Percentiles rank a stretch among this genome's conserved stretches.
Evolutionary conservation across 768 basidiomycete genomes (phyloP).

Genomic region (Tricholoma sp.): DNA sequence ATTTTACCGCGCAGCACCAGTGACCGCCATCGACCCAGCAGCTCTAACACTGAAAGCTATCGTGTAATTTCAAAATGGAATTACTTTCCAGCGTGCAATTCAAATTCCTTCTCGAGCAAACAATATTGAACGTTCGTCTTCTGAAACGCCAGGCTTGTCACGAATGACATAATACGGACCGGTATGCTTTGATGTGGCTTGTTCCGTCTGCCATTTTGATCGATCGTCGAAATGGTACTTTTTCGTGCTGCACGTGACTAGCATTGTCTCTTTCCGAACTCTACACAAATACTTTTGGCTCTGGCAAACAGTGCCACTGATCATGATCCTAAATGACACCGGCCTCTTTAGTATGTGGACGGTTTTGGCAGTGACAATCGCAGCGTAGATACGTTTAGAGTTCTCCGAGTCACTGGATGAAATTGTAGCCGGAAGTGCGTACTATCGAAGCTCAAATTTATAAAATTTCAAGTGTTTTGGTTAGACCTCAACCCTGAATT

Average conservation of each 20-base stretch:
- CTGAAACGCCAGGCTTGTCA: too few relatives aligned
- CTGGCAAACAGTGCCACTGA: not conserved
- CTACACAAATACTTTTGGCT: not conserved
- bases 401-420: not conserved
- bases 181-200: constrained; percentile 18
- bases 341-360: too few relatives aligned
- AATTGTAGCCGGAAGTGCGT: not conserved
- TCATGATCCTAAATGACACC: not conserved
- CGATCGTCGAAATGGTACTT: too few relatives aligned
- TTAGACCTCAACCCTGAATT: not conserved
- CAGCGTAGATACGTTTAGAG: not conserved
- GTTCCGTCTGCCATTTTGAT: constrained; percentile 25
- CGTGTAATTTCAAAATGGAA: too few relatives aligned
- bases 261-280: not conserved
- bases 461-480: constrained; percentile 8
- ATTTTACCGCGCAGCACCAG: too few relatives aligned
- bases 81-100: too few relatives aligned
- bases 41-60: too few relatives aligned
- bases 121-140: too few relatives aligned
- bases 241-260: not conserved
- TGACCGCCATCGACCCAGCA: too few relatives aligned
- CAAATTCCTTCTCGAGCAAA: too few relatives aligned
- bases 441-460: not conserved
- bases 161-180: too few relatives aligned
- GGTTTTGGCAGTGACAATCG: too few relatives aligned